Evolutionary conservation across 768 basidiomycete species (phyloP).

Genomic region (Kondoa subrosea): DNA sequence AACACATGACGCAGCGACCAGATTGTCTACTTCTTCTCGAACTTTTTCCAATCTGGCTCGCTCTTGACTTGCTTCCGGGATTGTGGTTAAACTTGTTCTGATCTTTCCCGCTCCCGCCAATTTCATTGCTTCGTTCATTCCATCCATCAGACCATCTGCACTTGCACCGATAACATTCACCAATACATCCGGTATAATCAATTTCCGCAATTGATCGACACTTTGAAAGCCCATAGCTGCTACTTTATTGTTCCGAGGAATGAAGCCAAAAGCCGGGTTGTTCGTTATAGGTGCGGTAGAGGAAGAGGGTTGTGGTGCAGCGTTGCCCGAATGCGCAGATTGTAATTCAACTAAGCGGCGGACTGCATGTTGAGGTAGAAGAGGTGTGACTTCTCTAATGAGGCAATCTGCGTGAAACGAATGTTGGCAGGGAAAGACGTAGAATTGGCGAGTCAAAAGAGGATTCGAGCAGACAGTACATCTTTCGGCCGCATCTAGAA

Average conservation of each 20-base stretch:
- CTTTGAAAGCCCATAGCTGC: slow-evolving; percentile 27
- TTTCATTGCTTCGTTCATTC: background rate
- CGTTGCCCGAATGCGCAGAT: slow-evolving; percentile 46
- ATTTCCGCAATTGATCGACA: slow-evolving; percentile 61
- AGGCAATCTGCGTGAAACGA: slow-evolving; percentile 95
- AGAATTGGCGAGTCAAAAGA: slow-evolving; percentile 78
- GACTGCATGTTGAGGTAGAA: slow-evolving; percentile 42
- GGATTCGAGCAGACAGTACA: slow-evolving; percentile 64
- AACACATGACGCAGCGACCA: slow-evolving; percentile 77
- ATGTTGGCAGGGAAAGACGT: slow-evolving; percentile 96
- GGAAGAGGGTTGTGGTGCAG: background rate
- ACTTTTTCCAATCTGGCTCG: slow-evolving; percentile 56
- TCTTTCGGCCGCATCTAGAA: slow-evolving; percentile 68
- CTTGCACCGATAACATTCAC: slow-evolving; percentile 54
- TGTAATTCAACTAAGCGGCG: slow-evolving; percentile 76
- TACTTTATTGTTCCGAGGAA: slow-evolving; percentile 24
- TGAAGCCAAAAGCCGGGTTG: slow-evolving; percentile 13
- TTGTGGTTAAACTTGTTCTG: slow-evolving; percentile 38
- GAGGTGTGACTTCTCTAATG: slow-evolving; percentile 64
- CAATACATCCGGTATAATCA: slow-evolving; percentile 85
- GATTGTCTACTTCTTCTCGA: slow-evolving; percentile 67
- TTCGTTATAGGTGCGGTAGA: background rate
- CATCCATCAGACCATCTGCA: slow-evolving; percentile 18
- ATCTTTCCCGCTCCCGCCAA: slow-evolving; percentile 20
- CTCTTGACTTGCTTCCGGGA: background rate